phyloP scores from a whole-genome alignment of 345 rosid genomes.

The Brassica juncea region DNA sequence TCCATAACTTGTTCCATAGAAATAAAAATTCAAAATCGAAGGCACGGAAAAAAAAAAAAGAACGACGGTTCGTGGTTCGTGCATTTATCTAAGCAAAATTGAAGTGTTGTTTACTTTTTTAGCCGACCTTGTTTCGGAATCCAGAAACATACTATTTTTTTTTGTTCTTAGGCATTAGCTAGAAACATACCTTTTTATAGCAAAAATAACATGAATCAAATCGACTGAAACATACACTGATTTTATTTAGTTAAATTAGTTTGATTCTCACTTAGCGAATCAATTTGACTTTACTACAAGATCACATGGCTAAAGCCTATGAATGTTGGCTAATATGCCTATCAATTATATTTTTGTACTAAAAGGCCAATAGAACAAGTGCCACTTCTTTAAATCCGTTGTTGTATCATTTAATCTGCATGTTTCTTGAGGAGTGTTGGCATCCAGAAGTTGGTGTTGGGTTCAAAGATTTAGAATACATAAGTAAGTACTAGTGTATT shows the following conservation, averaged over 20 bases:
- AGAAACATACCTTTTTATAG: background rate
- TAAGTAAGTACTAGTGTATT: background rate
- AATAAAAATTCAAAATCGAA: background rate
- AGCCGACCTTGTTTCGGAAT: background rate
- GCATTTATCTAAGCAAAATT: background rate
- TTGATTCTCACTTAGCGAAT: background rate
- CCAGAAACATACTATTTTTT: background rate
- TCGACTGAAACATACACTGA: background rate
- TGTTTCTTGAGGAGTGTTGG: conserved; percentile 90
- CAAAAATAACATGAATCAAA: background rate
- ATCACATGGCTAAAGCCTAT: conserved; percentile 16
- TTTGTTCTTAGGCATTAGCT: background rate
- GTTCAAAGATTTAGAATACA: background rate
- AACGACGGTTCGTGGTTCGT: background rate
- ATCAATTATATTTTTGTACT: background rate
- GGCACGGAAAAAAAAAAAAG: background rate
- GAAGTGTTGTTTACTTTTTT: background rate
- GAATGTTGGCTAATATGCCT: conserved; percentile 1
- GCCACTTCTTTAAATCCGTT: background rate
- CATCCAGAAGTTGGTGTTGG: background rate
- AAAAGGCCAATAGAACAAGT: background rate
- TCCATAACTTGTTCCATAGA: background rate
- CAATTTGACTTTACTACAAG: conserved; percentile 1
- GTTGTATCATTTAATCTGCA: conserved; percentile 32
- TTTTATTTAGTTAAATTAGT: background rate